Percentiles rank a stretch among this genome's conserved stretches.
Conservation (phyloP, 1,284 basidiomycete genomes). For the Paramarasmius palmivorus region DNA sequence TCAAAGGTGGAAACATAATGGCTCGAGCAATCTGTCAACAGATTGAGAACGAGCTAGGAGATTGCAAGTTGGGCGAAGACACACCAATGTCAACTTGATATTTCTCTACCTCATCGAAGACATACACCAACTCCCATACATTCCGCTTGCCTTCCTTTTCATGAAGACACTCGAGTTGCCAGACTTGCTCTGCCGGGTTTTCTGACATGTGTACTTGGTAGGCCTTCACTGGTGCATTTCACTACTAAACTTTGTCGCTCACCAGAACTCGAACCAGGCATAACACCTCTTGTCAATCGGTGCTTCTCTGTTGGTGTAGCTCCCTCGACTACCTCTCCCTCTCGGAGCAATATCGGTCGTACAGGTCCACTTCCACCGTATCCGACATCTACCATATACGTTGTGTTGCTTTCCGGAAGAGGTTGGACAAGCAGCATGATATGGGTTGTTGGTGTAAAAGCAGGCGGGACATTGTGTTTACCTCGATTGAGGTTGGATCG, state of each 20-base stretch:
- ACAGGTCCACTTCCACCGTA: constrained; percentile 30
- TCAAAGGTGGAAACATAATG: constrained; percentile 25
- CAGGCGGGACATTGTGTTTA: neutral
- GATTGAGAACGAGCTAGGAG: too few species aligned
- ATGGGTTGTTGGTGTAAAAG: constrained; percentile 27
- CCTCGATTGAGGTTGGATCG: constrained; percentile 26
- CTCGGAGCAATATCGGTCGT: constrained; percentile 35
- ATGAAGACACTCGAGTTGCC: constrained; percentile 31
- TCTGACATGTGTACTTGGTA: constrained; percentile 7
- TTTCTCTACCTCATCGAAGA: constrained; percentile 35
- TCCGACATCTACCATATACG: constrained; percentile 39
- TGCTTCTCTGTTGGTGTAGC: constrained; percentile 28
- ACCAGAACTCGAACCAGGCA: constrained; percentile 26
- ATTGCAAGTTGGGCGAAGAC: constrained; percentile 23
- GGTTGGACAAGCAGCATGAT: constrained; percentile 40
- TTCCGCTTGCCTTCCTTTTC: constrained; percentile 14
- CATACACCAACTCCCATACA: constrained; percentile 30
- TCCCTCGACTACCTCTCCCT: constrained; percentile 26
- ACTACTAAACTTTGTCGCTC: neutral
- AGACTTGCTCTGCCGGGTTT: constrained; percentile 21
- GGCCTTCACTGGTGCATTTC: neutral
- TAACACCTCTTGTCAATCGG: constrained; percentile 20
- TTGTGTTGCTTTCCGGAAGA: constrained; percentile 25
- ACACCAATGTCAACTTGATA: constrained; percentile 28
- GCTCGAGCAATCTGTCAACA: too few species aligned